phyloP scores from a whole-genome alignment of 2,329 filamentous ascomycete species.

The Beauveria medogensis region DNA sequence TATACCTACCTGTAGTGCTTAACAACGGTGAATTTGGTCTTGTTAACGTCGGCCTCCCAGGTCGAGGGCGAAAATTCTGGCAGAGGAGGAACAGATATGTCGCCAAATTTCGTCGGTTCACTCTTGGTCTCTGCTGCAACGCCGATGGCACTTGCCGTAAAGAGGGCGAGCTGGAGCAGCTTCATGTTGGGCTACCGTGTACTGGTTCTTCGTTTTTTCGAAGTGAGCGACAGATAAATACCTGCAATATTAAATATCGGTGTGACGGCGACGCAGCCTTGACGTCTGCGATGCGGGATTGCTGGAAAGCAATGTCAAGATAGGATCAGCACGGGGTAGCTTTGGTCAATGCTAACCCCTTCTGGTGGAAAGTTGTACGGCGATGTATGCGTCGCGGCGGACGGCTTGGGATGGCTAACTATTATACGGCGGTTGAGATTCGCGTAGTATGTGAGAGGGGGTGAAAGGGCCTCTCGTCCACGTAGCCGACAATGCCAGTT shows the following conservation, averaged over 20 bases:
- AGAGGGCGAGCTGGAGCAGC: conserved; percentile 37
- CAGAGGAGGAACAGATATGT: conserved; percentile 56
- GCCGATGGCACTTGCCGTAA: conserved; percentile 36
- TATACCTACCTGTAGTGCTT: conserved; percentile 59
- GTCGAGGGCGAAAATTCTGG: conserved; percentile 50
- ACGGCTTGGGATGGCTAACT: not conserved
- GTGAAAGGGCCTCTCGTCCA: not conserved
- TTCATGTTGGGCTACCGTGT: conserved; percentile 29
- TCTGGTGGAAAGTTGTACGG: not conserved
- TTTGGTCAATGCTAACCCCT: not conserved
- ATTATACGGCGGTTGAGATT: not conserved
- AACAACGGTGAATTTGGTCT: conserved; percentile 44
- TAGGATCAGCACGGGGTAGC: not conserved
- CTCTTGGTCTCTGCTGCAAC: conserved; percentile 29
- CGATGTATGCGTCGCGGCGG: not conserved
- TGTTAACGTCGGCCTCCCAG: conserved; percentile 48
- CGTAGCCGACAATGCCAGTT: conserved; percentile 1
- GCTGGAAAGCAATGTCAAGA: not conserved
- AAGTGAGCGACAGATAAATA: not conserved
- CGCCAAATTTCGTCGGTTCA: conserved; percentile 54
- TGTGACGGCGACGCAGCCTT: not conserved
- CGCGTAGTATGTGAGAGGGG: not conserved
- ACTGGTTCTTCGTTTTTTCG: not conserved
- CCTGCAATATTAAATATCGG: not conserved
- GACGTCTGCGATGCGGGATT: conserved; percentile 3